phyloP scores from a whole-genome alignment of 306 rosid genomes.

The Prunus dulcis region DNA sequence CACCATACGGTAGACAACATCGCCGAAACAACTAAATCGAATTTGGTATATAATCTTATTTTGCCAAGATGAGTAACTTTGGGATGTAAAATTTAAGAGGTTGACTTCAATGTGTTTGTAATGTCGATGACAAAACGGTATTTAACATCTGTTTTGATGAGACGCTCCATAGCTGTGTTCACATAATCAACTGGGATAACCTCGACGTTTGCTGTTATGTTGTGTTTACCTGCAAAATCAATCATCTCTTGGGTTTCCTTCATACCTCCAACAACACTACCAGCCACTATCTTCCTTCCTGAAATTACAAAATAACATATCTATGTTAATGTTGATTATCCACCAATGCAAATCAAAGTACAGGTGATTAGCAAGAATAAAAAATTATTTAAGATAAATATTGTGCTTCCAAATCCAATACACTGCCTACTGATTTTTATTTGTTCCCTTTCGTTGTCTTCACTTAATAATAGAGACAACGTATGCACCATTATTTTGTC shows the following conservation, averaged over 20 bases:
- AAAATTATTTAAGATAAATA: no score
- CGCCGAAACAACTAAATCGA: no score
- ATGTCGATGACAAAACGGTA: slow-evolving; percentile 48
- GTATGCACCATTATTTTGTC: no score
- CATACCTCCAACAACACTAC: slow-evolving; percentile 28
- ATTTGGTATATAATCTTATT: neutral
- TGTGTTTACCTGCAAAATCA: slow-evolving; percentile 51
- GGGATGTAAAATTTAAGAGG: neutral
- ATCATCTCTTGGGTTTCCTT: slow-evolving; percentile 21
- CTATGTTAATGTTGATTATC: no score
- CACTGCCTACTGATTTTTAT: no score
- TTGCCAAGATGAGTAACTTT: neutral
- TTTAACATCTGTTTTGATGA: slow-evolving; percentile 36
- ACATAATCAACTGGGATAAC: slow-evolving; percentile 39
- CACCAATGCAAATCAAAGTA: no score
- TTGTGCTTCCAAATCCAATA: no score
- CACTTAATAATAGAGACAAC: no score
- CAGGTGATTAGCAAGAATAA: no score
- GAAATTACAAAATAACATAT: neutral
- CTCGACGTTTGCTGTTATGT: slow-evolving; percentile 42
- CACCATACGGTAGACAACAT: neutral
- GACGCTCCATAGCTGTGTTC: slow-evolving; percentile 46
- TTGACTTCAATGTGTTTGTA: slow-evolving; percentile 14
- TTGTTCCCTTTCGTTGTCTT: no score
- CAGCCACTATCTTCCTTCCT: slow-evolving; percentile 43